These are phyloP conservation scores for Fusarium veterinarium DNA, from an alignment of 2,329 filamentous ascomycete species.

Conservation along the genomic window DNA sequence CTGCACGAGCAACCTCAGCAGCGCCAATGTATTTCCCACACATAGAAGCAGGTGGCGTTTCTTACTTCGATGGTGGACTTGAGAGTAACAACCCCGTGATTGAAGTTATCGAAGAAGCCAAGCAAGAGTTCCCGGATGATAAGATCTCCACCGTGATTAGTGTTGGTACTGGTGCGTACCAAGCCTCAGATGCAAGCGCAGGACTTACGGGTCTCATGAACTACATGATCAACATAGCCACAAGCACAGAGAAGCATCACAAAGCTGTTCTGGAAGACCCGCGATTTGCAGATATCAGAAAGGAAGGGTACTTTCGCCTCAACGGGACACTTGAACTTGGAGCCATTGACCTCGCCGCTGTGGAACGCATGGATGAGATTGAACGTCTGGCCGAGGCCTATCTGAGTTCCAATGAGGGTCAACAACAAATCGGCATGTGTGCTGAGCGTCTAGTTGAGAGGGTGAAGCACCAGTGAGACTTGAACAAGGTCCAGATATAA, in stretches of 20 bases:
- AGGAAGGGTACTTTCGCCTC: background rate
- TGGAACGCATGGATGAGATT: background rate
- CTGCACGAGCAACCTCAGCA: background rate
- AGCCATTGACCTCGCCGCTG: background rate
- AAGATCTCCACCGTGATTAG: background rate
- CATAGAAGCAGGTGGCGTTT: background rate
- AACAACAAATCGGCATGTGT: background rate
- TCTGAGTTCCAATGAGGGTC: background rate
- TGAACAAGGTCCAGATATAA: background rate
- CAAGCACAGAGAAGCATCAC: background rate
- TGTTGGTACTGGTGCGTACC: background rate
- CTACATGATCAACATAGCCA: slow-evolving; percentile 3
- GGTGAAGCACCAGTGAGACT: background rate
- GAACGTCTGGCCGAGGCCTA: background rate
- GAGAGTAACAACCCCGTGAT: background rate
- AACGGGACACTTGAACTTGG: background rate
- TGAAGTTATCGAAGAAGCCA: background rate
- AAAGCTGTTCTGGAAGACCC: background rate
- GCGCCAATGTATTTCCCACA: background rate
- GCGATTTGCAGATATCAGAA: background rate
- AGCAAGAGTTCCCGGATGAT: background rate
- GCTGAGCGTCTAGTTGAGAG: background rate
- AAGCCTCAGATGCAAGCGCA: background rate
- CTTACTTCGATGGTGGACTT: background rate
- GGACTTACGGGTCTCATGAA: background rate